These are phyloP conservation scores for Citrus cavaleriei DNA, from an alignment of 345 rosid species.

Conservation along the genomic window DNA sequence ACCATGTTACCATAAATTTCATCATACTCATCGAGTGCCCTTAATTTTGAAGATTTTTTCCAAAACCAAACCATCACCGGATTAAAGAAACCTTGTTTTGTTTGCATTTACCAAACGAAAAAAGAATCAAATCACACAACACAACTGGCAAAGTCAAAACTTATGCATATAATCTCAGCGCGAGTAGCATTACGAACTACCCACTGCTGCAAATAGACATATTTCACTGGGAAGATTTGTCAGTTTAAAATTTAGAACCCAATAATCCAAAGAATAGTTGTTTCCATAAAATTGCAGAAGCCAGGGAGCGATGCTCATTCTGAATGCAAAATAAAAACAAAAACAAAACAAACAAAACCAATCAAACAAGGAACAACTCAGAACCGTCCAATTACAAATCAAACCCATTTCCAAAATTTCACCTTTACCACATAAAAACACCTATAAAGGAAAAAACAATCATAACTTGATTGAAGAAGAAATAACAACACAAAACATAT, in stretches of 20 bases:
- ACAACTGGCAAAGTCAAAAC: not conserved
- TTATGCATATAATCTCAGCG: not conserved
- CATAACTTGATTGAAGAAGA: not conserved
- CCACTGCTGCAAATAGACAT: not conserved
- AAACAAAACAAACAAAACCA: not conserved
- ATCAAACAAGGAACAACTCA: not conserved
- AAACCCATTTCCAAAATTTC: conserved; percentile 9
- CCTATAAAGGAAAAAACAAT: not conserved
- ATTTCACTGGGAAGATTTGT: not conserved
- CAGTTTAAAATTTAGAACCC: not conserved
- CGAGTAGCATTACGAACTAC: not conserved
- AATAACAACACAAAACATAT: not conserved
- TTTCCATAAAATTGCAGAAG: not conserved
- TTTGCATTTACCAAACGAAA: not conserved
- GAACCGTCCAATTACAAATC: not conserved
- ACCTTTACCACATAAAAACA: not conserved
- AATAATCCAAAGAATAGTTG: not conserved
- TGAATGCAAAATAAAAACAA: not conserved
- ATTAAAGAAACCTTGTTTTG: not conserved
- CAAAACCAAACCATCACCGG: not conserved
- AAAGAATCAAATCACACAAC: not conserved
- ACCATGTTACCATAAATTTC: not conserved
- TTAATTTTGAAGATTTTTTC: not conserved
- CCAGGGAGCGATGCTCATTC: not conserved
- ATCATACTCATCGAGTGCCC: not conserved